These are phyloP conservation scores for Naganishia antarctica DNA, from an alignment of 768 basidiomycete species.

Conservation along the genomic window DNA sequence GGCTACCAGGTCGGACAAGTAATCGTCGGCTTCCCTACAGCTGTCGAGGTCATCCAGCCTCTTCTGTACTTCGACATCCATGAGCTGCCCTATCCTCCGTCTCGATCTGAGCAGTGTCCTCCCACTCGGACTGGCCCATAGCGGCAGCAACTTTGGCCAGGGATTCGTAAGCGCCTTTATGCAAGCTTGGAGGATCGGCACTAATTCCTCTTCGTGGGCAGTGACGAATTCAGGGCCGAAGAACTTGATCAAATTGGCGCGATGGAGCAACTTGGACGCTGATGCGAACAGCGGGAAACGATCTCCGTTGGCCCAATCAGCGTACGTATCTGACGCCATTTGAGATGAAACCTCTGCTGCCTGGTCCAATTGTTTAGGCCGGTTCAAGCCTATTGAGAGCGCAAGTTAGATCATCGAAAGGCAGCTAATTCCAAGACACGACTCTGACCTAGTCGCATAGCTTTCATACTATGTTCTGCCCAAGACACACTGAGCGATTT, in stretches of 20 bases:
- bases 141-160: slow-evolving; percentile 9
- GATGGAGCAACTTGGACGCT: slow-evolving; percentile 6
- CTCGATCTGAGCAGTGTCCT: neutral
- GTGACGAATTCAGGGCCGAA: neutral
- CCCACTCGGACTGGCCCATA: slow-evolving; percentile 17
- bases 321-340: neutral
- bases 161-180: neutral
- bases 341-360: neutral
- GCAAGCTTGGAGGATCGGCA: neutral
- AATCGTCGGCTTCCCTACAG: slow-evolving; percentile 13
- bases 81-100: neutral
- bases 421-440: no score
- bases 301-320: neutral
- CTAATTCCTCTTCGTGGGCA: neutral
- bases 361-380: neutral
- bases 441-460: slow-evolving; percentile 1
- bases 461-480: neutral
- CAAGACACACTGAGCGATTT: neutral
- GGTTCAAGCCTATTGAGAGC: slow-evolving; percentile 1
- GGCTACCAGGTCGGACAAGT: slow-evolving; percentile 16
- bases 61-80: slow-evolving; percentile 1
- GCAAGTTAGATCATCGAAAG: no score
- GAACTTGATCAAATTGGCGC: neutral
- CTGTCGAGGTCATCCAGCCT: neutral
- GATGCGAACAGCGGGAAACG: slow-evolving; percentile 7